These are phyloP conservation scores for Emmonsiellopsis sp. DNA, from an alignment of 2,329 filamentous ascomycete species.

Conservation along the genomic window DNA sequence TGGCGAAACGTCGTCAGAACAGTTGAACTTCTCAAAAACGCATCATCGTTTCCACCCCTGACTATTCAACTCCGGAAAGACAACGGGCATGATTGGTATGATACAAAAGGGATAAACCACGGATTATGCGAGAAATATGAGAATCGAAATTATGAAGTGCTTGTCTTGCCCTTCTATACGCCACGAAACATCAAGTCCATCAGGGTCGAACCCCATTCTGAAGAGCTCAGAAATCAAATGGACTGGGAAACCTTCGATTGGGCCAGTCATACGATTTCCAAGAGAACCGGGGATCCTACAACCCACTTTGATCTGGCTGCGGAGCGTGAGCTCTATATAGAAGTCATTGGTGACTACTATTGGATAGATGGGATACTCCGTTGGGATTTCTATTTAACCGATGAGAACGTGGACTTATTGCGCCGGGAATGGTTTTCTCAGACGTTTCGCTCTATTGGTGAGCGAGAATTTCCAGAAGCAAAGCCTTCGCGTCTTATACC, in stretches of 20 bases:
- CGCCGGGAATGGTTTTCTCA: neutral
- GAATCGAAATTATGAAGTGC: neutral
- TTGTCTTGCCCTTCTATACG: conserved; percentile 1
- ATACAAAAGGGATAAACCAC: neutral
- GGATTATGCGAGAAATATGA: neutral
- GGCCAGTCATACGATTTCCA: neutral
- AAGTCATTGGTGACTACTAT: neutral
- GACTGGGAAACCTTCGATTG: neutral
- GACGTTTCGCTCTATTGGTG: too few relatives aligned
- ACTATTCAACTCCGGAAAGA: conserved; percentile 1
- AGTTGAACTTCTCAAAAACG: neutral
- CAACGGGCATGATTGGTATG: neutral
- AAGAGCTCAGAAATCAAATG: neutral
- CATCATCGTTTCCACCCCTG: neutral
- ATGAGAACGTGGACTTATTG: neutral
- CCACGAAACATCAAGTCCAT: neutral
- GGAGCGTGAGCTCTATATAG: neutral
- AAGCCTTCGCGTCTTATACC: neutral
- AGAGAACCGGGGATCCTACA: neutral
- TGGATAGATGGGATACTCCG: neutral
- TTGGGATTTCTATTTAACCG: neutral
- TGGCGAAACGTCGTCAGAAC: conserved; percentile 6
- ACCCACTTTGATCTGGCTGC: neutral
- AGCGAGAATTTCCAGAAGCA: too few relatives aligned
- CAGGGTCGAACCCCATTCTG: neutral